Conservation (phyloP, 345 rosid species). For the Aquilaria yunnanensis region DNA sequence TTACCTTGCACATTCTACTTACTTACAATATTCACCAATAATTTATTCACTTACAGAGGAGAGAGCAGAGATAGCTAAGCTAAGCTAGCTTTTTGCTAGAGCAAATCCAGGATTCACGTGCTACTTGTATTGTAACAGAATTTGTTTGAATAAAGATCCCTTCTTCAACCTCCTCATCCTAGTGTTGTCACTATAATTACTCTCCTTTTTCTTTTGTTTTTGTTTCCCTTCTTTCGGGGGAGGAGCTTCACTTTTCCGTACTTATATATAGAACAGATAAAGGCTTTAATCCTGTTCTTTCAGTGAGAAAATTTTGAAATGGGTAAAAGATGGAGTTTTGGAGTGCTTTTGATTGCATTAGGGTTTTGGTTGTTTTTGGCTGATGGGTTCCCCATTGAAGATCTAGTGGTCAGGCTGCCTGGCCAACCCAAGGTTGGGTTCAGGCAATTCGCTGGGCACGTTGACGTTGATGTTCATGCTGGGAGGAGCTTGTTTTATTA, state of each 20-base stretch:
- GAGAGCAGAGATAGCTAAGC: too few species aligned
- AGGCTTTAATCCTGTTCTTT: neutral
- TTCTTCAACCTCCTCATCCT: too few species aligned
- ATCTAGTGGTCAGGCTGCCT: slow-evolving; percentile 67
- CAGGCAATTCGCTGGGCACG: slow-evolving; percentile 78
- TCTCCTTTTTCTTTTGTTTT: neutral
- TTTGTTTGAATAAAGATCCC: slow-evolving; percentile 10
- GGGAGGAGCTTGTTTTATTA: slow-evolving; percentile 91
- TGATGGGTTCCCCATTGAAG: slow-evolving; percentile 61
- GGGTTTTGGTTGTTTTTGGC: slow-evolving; percentile 19
- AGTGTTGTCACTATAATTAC: slow-evolving; percentile 16
- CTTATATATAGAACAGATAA: slow-evolving; percentile 7
- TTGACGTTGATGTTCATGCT: slow-evolving; percentile 61
- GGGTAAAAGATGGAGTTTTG: slow-evolving; percentile 26
- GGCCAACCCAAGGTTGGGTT: slow-evolving; percentile 77
- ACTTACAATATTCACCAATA: too few species aligned
- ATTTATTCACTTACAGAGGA: too few species aligned
- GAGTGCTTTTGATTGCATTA: slow-evolving; percentile 20
- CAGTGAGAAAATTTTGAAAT: slow-evolving; percentile 14
- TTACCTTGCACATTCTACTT: too few species aligned
- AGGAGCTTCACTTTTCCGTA: neutral
- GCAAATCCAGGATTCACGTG: slow-evolving; percentile 40
- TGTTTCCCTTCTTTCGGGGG: neutral
- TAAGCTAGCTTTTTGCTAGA: slow-evolving; percentile 17
- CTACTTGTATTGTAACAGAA: slow-evolving; percentile 26